Base-by-base conservation (phyloP, 352 stramenopile species). In the Globisporangium viniferum region DNA sequence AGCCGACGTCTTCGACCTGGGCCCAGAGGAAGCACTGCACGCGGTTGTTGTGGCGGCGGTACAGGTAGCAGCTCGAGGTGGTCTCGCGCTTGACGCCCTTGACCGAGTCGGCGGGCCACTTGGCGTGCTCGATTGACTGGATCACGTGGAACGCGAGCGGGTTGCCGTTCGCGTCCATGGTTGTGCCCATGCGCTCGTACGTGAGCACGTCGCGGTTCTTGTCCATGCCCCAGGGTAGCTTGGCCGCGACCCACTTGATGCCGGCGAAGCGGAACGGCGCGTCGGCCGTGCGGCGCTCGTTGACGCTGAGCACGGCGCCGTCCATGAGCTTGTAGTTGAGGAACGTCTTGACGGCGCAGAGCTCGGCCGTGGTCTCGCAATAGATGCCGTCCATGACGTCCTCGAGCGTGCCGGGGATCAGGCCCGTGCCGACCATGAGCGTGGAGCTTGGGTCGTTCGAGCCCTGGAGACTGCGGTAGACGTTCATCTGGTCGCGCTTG, bases 71-170 rank as follows among this genome's bases (percentile, higher is more conserved):
- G 14, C 70, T 80, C 10, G 83, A 76, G 46, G 82, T 80, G 59
- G 76, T 69, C 49, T 76, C 67, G 8, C 80, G 78, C 49, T 88
- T 88, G 63, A 83, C 70, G 57, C 77, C 73, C 36, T 81, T 84
- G 67, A 79, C 74, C 8, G 69, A 59, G 58, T 84, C 76, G 18
- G 76, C 72, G 3, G 73, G 75, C 74, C 74, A 88, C 58, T 85
- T 76, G 3, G 78, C 71, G 49, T 81, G 80, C 46, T 86, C 80
- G 59, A 88, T 88, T 56, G 78, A 88, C 72, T 86, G 78, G 39
- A 85, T 33, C 3, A 88, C 77, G 66, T 88, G 78, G 54, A 81
- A 88, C 36, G 71, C 80, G 6, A 88, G 62, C 9, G 80, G 70
- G 6, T 83, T 82, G 8, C 80, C 80, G 2, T 74, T 78, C 10